Evolutionary conservation across 2,329 filamentous ascomycete species (phyloP).

Genomic region (Myriosclerotinia curreyana): DNA sequence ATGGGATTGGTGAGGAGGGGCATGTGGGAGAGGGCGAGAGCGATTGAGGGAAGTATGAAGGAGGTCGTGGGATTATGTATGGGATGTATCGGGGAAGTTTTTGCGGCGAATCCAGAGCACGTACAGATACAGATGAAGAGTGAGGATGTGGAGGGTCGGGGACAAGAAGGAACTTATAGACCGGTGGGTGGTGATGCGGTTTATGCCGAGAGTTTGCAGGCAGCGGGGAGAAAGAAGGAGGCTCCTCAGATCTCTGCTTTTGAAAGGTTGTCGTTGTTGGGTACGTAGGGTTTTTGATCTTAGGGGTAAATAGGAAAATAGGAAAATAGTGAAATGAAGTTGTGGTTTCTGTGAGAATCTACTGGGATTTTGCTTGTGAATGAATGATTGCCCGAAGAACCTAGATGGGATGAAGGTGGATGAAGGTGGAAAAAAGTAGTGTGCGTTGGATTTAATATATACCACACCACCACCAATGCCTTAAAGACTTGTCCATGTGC

Average conservation of each 20-base stretch:
- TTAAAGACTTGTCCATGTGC: background rate
- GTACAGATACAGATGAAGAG: conserved; percentile 12
- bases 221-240: conserved; percentile 34
- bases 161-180: conserved; percentile 29
- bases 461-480: conserved; percentile 33
- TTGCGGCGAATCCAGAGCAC: conserved; percentile 39
- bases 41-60: conserved; percentile 68
- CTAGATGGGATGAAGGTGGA: background rate
- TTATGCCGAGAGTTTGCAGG: conserved; percentile 38
- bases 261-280: conserved; percentile 45
- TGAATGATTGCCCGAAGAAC: too few species aligned
- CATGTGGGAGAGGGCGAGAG: conserved; percentile 84
- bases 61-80: conserved; percentile 72
- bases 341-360: too few species aligned
- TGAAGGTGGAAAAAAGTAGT: conserved; percentile 25
- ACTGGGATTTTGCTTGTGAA: background rate
- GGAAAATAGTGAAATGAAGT: background rate
- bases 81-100: conserved; percentile 68
- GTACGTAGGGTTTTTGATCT: conserved; percentile 21
- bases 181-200: conserved; percentile 39
- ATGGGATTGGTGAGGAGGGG: conserved; percentile 72
- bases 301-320: background rate
- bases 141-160: background rate
- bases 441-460: conserved; percentile 20
- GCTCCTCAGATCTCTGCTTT: conserved; percentile 41